phyloP scores from a whole-genome alignment of 225 moss, liverwort and hornwort species.

The Asterella californica region DNA sequence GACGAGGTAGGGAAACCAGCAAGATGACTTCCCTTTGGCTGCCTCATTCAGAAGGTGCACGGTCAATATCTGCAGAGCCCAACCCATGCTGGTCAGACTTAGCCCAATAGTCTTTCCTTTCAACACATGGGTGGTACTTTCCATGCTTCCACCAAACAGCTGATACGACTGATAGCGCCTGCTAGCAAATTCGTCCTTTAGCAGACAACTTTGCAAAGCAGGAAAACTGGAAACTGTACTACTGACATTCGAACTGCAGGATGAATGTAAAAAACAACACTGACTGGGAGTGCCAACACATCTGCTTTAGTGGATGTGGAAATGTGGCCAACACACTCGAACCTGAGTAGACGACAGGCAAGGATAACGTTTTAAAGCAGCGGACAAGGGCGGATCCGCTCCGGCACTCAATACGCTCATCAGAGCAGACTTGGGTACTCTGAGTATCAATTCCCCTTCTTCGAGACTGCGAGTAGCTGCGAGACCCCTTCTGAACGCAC shows the following conservation, averaged over 20 bases:
- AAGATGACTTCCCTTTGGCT: constrained; percentile 36
- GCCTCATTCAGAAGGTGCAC: constrained; percentile 69
- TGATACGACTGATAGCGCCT: no score
- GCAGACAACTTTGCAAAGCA: not conserved
- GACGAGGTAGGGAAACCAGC: constrained; percentile 37
- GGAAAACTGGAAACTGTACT: not conserved
- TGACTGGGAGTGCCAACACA: not conserved
- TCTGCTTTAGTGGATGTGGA: constrained; percentile 5
- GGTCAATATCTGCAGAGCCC: constrained; percentile 54
- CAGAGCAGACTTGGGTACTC: constrained; percentile 75
- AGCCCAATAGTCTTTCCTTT: no score
- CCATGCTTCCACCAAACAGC: no score
- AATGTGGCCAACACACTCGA: not conserved
- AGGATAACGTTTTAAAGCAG: constrained; percentile 43
- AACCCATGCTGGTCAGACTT: not conserved
- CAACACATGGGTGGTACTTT: no score
- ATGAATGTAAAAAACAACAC: not conserved
- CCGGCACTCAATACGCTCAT: constrained; percentile 73
- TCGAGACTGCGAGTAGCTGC: constrained; percentile 68
- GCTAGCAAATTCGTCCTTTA: not conserved
- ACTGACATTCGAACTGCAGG: not conserved
- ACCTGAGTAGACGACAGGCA: constrained; percentile 74
- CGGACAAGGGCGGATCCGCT: constrained; percentile 58
- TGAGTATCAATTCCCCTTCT: constrained; percentile 72
- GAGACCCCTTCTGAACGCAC: constrained; percentile 66